Conservation (phyloP, 1,284 basidiomycete genomes). For the Leccinum discolor region DNA sequence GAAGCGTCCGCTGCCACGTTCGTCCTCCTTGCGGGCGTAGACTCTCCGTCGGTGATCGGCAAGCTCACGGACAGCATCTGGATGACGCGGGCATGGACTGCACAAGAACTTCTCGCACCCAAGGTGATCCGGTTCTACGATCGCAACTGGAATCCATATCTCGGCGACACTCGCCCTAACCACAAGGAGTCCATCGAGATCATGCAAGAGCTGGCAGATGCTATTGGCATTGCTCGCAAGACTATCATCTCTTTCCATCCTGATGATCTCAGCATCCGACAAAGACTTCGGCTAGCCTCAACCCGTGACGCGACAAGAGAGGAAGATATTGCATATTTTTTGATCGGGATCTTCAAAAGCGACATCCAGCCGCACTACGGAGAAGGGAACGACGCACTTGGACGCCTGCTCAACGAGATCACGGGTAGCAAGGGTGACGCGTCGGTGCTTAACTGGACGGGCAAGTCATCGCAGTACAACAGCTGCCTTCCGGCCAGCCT, state of each 20-base stretch:
- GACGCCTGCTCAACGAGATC: slow-evolving; percentile 17
- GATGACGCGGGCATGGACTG: slow-evolving; percentile 20
- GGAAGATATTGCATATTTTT: slow-evolving; percentile 18
- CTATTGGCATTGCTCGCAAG: slow-evolving; percentile 4
- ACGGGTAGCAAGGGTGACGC: slow-evolving; percentile 8
- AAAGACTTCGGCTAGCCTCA: slow-evolving; percentile 16
- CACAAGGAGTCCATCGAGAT: slow-evolving; percentile 18
- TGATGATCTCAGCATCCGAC: slow-evolving; percentile 7
- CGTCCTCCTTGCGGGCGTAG: background rate
- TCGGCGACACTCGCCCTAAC: slow-evolving; percentile 6
- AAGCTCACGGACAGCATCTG: slow-evolving; percentile 6
- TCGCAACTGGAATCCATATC: slow-evolving; percentile 15
- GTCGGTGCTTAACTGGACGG: slow-evolving; percentile 18
- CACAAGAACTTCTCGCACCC: slow-evolving; percentile 17
- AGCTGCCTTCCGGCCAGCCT: slow-evolving; percentile 12
- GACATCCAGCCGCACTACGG: slow-evolving; percentile 17
- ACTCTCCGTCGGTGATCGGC: background rate
- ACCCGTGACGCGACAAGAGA: slow-evolving; percentile 8
- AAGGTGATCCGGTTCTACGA: slow-evolving; percentile 14
- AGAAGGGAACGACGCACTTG: slow-evolving; percentile 12
- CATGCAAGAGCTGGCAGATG: slow-evolving; percentile 16
- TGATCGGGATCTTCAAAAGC: slow-evolving; percentile 18
- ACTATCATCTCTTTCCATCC: slow-evolving; percentile 16
- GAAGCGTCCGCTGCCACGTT: slow-evolving; percentile 4
- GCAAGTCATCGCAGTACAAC: slow-evolving; percentile 18